phyloP scores from a whole-genome alignment of 164 flowering plant species.

The Chloranthus sessilifolius region DNA sequence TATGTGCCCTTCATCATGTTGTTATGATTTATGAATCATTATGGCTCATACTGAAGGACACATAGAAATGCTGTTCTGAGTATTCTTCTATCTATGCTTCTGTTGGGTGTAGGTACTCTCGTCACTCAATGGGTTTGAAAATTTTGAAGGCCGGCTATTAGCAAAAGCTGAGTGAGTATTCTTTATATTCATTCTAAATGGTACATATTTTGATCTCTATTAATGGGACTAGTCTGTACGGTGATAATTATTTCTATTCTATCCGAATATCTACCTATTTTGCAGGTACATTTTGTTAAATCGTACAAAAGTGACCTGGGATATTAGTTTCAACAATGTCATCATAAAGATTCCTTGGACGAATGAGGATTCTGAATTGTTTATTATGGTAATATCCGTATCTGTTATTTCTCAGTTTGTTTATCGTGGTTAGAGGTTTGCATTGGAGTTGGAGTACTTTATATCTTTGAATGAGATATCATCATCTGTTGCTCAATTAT shows the following conservation, averaged over 20 bases:
- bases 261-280: conserved; percentile 5
- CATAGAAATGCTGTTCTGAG: conserved; percentile 1
- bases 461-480: too few relatives aligned
- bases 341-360: conserved; percentile 47
- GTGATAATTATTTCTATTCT: neutral
- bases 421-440: too few relatives aligned
- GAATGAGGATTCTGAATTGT: conserved; percentile 21
- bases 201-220: neutral
- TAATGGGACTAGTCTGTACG: neutral
- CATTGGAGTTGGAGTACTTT: too few relatives aligned
- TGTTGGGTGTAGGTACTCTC: conserved; percentile 48
- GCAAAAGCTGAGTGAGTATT: conserved; percentile 75
- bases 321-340: conserved; percentile 36
- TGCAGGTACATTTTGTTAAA: conserved; percentile 56
- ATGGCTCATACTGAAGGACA: neutral
- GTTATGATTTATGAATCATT: neutral
- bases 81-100: neutral
- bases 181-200: conserved; percentile 2
- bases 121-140: conserved; percentile 61
- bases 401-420: neutral
- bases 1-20: too few relatives aligned
- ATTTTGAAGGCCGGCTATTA: conserved; percentile 40
- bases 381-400: conserved; percentile 42
- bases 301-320: conserved; percentile 48
- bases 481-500: too few relatives aligned